Base-by-base conservation (phyloP, 2,329 filamentous ascomycete species). In the Fusarium torreyae region DNA sequence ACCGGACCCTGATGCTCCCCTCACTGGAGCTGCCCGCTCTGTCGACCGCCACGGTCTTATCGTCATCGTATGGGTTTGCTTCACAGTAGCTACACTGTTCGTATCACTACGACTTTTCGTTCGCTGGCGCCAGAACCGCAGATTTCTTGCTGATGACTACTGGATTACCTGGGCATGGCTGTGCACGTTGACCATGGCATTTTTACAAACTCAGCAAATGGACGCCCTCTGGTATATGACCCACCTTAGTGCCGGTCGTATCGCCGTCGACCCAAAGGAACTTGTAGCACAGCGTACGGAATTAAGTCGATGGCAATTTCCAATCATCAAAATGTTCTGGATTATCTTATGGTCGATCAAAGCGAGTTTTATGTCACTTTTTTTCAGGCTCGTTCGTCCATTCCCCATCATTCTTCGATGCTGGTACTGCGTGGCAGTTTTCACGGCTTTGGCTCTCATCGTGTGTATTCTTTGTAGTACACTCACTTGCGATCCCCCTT, bases 281-380 rank as follows among this genome's bases (percentile, higher is more conserved):
- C 13, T 68, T 3, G 15, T 13, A 11, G 5, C 6, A 5, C 43
- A 68, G 1, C 57, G 40, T 2, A 22, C 10, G 3, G 14, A 68
- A 6, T 10, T 68, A 5, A 51, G 33, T 1, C 44, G 64, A 10
- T 68, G 64, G 64, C 57, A 63, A 13, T 68, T 68, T 3, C 64
- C 64, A 1, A 50, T 68, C 15, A 68, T 68, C 20, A 68, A 68
- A 18, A 20, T 68, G 45, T 68, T 68, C 11, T 68, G 64, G 64
- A 57, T 68, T 5, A 40, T 50, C 8, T n/a, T 68, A 1, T 68
- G 64, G 64, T 68, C 64, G n/a, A 34, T 68, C 3, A 68, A 68
- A 15, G 64, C 63, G 0, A 68, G 64, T 18, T 68, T 68, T 28
- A 20, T 68, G 17, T 48, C 64, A 1, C 26, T 68, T 1, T 68